phyloP scores from a whole-genome alignment of 352 stramenopile species.

The Pythium folliculosum region DNA sequence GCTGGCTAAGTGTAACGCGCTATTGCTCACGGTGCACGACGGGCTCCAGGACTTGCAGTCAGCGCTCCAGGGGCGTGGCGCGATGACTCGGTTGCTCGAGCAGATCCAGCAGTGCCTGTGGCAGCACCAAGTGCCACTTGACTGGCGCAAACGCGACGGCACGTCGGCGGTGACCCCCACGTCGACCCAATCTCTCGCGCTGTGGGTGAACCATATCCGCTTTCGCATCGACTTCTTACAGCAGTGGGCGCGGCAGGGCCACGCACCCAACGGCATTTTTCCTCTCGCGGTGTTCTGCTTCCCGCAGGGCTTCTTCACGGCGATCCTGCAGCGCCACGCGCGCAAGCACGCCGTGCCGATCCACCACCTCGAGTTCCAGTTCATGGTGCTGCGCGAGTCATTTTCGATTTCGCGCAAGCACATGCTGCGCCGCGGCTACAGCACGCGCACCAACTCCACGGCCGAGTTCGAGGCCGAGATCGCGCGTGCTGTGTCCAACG shows the following conservation, averaged over 20 bases:
- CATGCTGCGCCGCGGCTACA: constrained; percentile 16
- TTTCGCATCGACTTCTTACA: constrained; percentile 62
- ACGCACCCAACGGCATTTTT: constrained; percentile 37
- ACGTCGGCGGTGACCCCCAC: constrained; percentile 27
- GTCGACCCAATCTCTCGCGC: constrained; percentile 44
- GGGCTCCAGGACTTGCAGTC: constrained; percentile 48
- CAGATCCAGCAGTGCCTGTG: constrained; percentile 53
- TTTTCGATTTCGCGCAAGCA: constrained; percentile 26
- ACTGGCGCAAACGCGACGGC: constrained; percentile 55
- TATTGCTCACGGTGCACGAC: constrained; percentile 45
- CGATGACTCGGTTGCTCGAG: constrained; percentile 63
- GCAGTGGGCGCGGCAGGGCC: constrained; percentile 41
- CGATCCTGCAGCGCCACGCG: constrained; percentile 71
- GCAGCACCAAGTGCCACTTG: constrained; percentile 50
- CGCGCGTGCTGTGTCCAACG: constrained; percentile 14
- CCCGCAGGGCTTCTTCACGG: constrained; percentile 78
- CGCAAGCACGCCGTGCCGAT: constrained; percentile 70
- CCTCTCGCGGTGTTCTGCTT: constrained; percentile 74
- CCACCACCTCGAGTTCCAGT: constrained; percentile 77
- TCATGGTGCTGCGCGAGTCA: constrained; percentile 35
- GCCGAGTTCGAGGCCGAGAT: constrained; percentile 25
- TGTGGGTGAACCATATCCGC: constrained; percentile 61
- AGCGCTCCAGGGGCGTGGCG: constrained; percentile 54
- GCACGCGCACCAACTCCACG: constrained; percentile 17
- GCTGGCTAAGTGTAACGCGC: constrained; percentile 44